A percentile compares a stretch with the other conserved stretches of the same genome.
phyloP scores from a whole-genome alignment of 306 rosid species.

The Quercus engelmannii region DNA sequence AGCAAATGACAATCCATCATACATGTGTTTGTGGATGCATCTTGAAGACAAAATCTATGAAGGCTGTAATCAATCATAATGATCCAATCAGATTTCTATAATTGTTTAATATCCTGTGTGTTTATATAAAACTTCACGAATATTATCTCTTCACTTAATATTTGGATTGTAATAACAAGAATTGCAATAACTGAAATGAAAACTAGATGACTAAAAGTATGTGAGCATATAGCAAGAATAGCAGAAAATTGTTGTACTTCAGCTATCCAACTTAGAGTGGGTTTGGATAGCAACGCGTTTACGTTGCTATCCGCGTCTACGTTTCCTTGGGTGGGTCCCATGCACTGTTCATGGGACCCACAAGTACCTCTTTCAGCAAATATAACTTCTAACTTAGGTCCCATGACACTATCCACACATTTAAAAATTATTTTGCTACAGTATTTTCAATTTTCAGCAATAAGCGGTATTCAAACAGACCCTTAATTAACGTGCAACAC shows the following conservation, averaged over 20 bases:
- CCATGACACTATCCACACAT: too few relatives aligned
- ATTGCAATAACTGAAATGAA: neutral
- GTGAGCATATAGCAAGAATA: neutral
- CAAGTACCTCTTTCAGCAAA: too few relatives aligned
- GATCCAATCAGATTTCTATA: neutral
- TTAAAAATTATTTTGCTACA: too few relatives aligned
- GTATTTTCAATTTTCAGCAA: too few relatives aligned
- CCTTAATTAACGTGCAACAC: neutral
- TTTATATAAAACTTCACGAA: neutral
- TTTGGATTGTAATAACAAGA: neutral
- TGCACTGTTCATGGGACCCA: too few relatives aligned
- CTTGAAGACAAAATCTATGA: neutral
- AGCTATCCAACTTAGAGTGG: too few relatives aligned
- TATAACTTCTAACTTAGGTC: too few relatives aligned
- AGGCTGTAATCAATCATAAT: neutral
- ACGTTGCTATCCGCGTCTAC: too few relatives aligned
- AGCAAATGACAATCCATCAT: conserved; percentile 16
- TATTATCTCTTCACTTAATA: neutral
- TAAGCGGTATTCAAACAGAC: too few relatives aligned
- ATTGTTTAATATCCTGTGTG: neutral
- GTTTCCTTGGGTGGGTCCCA: too few relatives aligned
- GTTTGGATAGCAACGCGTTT: too few relatives aligned
- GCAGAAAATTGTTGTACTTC: neutral
- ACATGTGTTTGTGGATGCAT: conserved; percentile 11
- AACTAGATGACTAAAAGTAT: neutral